Evolutionary conservation across 1,139 yeast species (phyloP).

Genomic region (Hyphopichia fennica): DNA sequence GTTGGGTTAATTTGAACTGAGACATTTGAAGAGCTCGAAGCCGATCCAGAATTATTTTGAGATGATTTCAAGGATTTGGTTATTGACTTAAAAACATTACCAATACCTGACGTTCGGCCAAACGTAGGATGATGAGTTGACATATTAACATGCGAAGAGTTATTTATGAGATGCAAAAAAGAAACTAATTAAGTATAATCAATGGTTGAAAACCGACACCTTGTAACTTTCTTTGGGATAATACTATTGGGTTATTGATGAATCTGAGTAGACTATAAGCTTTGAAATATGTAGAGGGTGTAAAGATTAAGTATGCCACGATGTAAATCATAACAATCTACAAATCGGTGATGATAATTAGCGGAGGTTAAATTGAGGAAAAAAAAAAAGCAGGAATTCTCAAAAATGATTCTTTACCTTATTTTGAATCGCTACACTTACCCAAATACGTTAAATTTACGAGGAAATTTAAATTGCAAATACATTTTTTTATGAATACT

Average conservation of each 20-base stretch:
- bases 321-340: too few species aligned
- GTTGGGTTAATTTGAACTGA: slow-evolving; percentile 54
- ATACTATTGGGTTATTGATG: too few species aligned
- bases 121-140: slow-evolving; percentile 39
- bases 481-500: neutral
- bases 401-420: too few species aligned
- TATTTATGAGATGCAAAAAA: neutral
- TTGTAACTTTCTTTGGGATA: too few species aligned
- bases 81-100: slow-evolving; percentile 54
- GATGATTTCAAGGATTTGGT: slow-evolving; percentile 50
- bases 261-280: too few species aligned
- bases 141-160: slow-evolving; percentile 16
- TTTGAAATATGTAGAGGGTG: too few species aligned
- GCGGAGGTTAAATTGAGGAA: neutral
- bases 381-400: too few species aligned
- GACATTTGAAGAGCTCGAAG: slow-evolving; percentile 24
- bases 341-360: neutral
- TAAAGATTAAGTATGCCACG: too few species aligned
- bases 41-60: slow-evolving; percentile 8
- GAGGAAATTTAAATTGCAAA: neutral
- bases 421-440: too few species aligned
- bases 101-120: slow-evolving; percentile 36
- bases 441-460: neutral
- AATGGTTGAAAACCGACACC: too few species aligned
- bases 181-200: too few species aligned